Evolutionary conservation across 208 protist genomes (phyloP), one percentile per base, ranked within the genome.

Genomic region (Trypanosoma scelopori): DNA sequence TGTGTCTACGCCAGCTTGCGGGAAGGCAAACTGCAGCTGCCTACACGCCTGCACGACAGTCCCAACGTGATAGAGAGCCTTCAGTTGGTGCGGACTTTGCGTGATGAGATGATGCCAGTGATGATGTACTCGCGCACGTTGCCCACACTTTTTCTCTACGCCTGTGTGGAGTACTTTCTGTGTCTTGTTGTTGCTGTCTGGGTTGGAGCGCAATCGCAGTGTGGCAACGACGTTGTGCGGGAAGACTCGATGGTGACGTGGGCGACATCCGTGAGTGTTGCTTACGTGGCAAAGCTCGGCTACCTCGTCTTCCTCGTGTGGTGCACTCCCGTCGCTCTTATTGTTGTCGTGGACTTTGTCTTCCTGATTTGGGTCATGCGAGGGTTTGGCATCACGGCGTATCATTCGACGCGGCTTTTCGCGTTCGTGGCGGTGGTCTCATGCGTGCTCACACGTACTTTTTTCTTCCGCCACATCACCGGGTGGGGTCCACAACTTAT

Each of bases 231-330:
- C 13, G 0, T 45, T n/a, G 49, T 51, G 23, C 78, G 84, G 57
- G 70, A 76, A 15, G 73, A 82, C 46, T 50, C 71, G 30, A 49
- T 83, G 35, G 35, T 56, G n/a, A 74, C 45, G 22, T 91, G 85
- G 86, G 80, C 84, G 27, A 65, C 71, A 22, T 76, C 76, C 41
- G 80, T 86, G 1, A 78, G 76, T 20, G 52, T 93, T 20, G 86
- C 82, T 0, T 76, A 80, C 39, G 77, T 66, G 30, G 75, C 74
- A 15, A 91, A 93, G 63, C 59, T 91, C 0, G 70, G 76, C 15
- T 92, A 91, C 55, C 22, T 75, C 16, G 67, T 92, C 11, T 95
- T 95, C 57, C 65, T 95, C 42, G 80, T 92, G 0, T 95, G 90
- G 87, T 57, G 65, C 42, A 87, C 91, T 39, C 85, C 90, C 18